These are phyloP conservation scores for Neltuma alba DNA, from an alignment of 306 rosid species.

Conservation along the genomic window DNA sequence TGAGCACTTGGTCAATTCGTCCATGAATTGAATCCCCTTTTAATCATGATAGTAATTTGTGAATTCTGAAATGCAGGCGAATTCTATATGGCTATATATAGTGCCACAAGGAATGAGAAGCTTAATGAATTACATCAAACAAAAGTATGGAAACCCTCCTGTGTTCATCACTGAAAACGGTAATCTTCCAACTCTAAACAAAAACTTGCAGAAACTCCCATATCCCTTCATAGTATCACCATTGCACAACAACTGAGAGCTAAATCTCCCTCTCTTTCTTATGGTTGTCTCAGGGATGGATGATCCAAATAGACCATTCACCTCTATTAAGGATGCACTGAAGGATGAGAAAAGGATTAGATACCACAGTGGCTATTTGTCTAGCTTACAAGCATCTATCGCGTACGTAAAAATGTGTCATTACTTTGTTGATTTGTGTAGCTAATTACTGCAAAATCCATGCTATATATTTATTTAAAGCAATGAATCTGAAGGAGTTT, in stretches of 20 bases:
- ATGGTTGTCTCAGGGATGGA: slow-evolving; percentile 77
- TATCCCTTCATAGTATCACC: background rate
- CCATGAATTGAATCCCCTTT: background rate
- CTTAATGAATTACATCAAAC: slow-evolving; percentile 81
- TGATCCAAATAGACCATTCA: slow-evolving; percentile 62
- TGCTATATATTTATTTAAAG: background rate
- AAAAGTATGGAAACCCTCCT: slow-evolving; percentile 78
- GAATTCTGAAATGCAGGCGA: slow-evolving; percentile 69
- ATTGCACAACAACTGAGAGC: slow-evolving; percentile 5
- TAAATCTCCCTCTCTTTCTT: slow-evolving; percentile 14
- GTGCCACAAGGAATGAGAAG: slow-evolving; percentile 88
- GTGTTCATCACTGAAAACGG: slow-evolving; percentile 91
- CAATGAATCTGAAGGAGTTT: slow-evolving; percentile 20
- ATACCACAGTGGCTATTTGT: slow-evolving; percentile 73
- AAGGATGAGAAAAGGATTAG: slow-evolving; percentile 82
- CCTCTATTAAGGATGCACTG: slow-evolving; percentile 60
- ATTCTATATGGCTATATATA: slow-evolving; percentile 88
- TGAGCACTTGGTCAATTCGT: background rate
- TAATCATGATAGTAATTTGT: background rate
- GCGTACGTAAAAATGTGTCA: slow-evolving; percentile 33
- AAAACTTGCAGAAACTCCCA: background rate
- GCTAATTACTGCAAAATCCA: background rate
- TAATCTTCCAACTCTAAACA: slow-evolving; percentile 39
- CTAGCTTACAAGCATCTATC: slow-evolving; percentile 61
- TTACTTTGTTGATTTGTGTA: slow-evolving; percentile 10